Evolutionary conservation across 2,329 filamentous ascomycete species (phyloP).

Genomic region (Talaromyces rugulosus): DNA sequence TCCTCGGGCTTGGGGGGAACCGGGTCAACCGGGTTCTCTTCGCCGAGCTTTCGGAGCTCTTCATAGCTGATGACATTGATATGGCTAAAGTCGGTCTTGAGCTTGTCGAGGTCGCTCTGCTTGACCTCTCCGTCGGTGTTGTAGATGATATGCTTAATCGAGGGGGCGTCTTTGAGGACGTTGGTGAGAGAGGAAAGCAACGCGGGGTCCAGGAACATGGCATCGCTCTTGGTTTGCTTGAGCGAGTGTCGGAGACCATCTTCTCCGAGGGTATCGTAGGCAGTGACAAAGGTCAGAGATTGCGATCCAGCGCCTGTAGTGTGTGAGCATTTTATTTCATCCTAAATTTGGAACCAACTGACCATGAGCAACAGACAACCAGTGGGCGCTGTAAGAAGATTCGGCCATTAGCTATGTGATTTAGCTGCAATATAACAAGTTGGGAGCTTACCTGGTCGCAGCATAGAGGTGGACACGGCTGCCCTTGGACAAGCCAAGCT

Average conservation of each 20-base stretch:
- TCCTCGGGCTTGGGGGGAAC: constrained; percentile 70
- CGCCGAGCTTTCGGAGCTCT: constrained; percentile 50
- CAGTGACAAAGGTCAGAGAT: constrained; percentile 86
- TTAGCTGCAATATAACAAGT: background rate
- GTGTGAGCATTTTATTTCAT: constrained; percentile 4
- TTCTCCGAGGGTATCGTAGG: constrained; percentile 87
- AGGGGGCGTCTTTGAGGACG: constrained; percentile 52
- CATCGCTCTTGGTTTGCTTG: constrained; percentile 70
- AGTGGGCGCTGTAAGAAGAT: constrained; percentile 58
- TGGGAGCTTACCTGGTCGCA: constrained; percentile 62
- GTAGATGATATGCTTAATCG: constrained; percentile 56
- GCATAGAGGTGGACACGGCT: constrained; percentile 78
- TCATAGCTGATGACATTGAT: constrained; percentile 54
- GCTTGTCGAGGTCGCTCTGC: constrained; percentile 50
- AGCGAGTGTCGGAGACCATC: constrained; percentile 83
- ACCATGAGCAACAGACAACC: constrained; percentile 78
- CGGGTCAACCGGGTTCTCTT: constrained; percentile 67
- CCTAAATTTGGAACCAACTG: constrained; percentile 17
- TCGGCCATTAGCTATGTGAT: background rate
- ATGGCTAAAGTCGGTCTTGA: constrained; percentile 51
- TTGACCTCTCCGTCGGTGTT: constrained; percentile 52
- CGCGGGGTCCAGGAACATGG: constrained; percentile 83
- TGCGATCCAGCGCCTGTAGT: constrained; percentile 64
- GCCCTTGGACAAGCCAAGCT: constrained; percentile 63
- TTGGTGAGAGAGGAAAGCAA: constrained; percentile 60